Percentiles rank a stretch among this genome's conserved stretches.
Conservation (phyloP, 2,329 filamentous ascomycete species). For the Talaromyces sp. region DNA sequence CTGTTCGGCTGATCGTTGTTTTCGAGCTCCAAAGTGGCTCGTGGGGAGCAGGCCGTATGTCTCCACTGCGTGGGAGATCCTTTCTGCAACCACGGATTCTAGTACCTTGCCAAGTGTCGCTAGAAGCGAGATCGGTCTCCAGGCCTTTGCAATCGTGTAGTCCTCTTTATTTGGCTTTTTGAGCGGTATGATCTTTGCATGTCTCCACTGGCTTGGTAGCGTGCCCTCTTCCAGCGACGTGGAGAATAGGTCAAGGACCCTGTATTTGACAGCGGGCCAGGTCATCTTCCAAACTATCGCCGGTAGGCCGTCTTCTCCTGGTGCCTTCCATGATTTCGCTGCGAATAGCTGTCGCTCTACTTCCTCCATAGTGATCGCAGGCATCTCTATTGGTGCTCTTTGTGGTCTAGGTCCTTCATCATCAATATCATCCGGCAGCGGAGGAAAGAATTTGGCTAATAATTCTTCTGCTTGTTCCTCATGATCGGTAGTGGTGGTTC, state of each 20-base stretch:
- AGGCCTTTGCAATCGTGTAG: background rate
- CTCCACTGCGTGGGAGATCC: background rate
- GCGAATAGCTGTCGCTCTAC: background rate
- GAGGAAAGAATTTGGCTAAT: background rate
- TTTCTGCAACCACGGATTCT: constrained; percentile 22
- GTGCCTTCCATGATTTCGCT: background rate
- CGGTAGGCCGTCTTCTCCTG: background rate
- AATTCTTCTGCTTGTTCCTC: background rate
- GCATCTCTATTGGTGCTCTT: background rate
- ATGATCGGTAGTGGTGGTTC: background rate
- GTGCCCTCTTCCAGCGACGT: background rate
- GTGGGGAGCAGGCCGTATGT: background rate
- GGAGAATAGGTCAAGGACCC: background rate
- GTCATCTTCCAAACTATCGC: background rate
- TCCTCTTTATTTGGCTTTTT: constrained; percentile 24
- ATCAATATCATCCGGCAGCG: background rate
- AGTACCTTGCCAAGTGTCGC: background rate
- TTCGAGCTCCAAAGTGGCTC: background rate
- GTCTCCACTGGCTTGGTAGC: background rate
- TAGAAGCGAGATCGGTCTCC: background rate
- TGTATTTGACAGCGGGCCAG: background rate
- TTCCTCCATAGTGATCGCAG: background rate
- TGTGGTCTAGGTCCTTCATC: background rate
- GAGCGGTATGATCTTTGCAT: constrained; percentile 20
- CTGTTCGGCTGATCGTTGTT: background rate